Evolutionary conservation across 495 filamentous ascomycete species (phyloP).

Genomic region (Podospora tetraspora): DNA sequence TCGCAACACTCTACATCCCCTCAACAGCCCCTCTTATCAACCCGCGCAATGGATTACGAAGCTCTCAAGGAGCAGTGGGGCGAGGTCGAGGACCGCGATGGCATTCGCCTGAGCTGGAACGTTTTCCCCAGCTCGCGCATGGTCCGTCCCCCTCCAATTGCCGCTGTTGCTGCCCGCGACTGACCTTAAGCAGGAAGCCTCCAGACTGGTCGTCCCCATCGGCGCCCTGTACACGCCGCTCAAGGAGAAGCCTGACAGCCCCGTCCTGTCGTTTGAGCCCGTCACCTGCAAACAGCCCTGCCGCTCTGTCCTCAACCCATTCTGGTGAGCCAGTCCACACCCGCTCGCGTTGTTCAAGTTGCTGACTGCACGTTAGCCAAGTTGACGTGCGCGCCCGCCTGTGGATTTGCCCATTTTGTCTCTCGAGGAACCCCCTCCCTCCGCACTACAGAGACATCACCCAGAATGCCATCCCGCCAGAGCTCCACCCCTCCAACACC

Average conservation of each 20-base stretch:
- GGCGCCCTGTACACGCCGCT: conserved; percentile 94
- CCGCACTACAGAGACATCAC: conserved; percentile 99
- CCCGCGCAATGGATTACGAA: conserved; percentile 50
- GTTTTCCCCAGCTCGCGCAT: conserved; percentile 98
- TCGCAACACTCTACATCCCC: background rate
- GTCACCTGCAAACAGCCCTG: conserved; percentile 96
- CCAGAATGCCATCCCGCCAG: conserved; percentile 86
- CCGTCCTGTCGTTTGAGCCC: conserved; percentile 91
- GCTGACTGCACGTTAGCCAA: conserved; percentile 54
- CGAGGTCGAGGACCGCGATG: conserved; percentile 95
- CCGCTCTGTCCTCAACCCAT: conserved; percentile 93
- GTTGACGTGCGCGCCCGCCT: conserved; percentile 91
- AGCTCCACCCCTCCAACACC: conserved; percentile 88
- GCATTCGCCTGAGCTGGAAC: conserved; percentile 96
- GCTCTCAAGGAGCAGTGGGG: conserved; percentile 93
- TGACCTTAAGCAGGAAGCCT: conserved; percentile 69
- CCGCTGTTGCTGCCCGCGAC: background rate
- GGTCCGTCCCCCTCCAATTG: conserved; percentile 47
- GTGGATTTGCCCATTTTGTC: conserved; percentile 98
- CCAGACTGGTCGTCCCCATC: conserved; percentile 92
- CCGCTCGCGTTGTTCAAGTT: conserved; percentile 1
- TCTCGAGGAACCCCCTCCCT: conserved; percentile 89
- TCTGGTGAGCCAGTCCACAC: conserved; percentile 57
- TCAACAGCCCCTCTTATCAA: conserved; percentile 4
- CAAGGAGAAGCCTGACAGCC: conserved; percentile 88